These are phyloP conservation scores for Phytophthora litchii DNA, from an alignment of 352 stramenopile species.

Conservation along the genomic window DNA sequence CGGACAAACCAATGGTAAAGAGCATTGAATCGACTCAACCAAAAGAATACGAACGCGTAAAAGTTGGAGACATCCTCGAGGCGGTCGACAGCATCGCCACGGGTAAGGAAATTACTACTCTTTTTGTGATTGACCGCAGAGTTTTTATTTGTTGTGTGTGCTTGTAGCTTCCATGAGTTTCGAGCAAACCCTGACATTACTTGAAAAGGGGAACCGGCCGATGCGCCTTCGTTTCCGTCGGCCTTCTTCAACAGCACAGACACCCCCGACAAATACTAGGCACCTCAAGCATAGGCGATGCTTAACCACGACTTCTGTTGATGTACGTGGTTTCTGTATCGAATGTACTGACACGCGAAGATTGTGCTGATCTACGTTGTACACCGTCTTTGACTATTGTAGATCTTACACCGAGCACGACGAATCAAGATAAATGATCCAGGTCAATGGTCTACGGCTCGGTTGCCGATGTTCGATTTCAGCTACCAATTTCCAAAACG, in stretches of 20 bases:
- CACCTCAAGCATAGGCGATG: conserved; percentile 18
- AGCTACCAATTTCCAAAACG: conserved; percentile 83
- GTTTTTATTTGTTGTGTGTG: conserved; percentile 7
- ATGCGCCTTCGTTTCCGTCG: conserved; percentile 73
- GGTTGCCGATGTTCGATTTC: conserved; percentile 63
- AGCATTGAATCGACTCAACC: conserved; percentile 27
- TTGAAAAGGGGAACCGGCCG: conserved; percentile 60
- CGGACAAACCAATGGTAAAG: conserved; percentile 61
- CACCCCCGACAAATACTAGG: conserved; percentile 5
- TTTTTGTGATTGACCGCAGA: neutral
- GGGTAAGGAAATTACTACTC: conserved; percentile 30
- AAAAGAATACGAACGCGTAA: conserved; percentile 48
- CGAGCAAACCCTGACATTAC: conserved; percentile 52
- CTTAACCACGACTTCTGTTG: conserved; percentile 33
- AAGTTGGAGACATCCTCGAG: conserved; percentile 73
- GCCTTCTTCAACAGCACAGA: conserved; percentile 16
- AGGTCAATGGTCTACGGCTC: conserved; percentile 62
- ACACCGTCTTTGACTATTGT: conserved; percentile 9
- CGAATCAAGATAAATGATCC: conserved; percentile 72
- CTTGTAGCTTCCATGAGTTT: conserved; percentile 64
- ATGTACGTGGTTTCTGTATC: conserved; percentile 49
- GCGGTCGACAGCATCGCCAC: conserved; percentile 77
- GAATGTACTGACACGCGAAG: neutral
- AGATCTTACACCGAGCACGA: conserved; percentile 75
- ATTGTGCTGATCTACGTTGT: conserved; percentile 1